Evolutionary conservation across 345 rosid species (phyloP).

Genomic region (Geranium rotundifolium): DNA sequence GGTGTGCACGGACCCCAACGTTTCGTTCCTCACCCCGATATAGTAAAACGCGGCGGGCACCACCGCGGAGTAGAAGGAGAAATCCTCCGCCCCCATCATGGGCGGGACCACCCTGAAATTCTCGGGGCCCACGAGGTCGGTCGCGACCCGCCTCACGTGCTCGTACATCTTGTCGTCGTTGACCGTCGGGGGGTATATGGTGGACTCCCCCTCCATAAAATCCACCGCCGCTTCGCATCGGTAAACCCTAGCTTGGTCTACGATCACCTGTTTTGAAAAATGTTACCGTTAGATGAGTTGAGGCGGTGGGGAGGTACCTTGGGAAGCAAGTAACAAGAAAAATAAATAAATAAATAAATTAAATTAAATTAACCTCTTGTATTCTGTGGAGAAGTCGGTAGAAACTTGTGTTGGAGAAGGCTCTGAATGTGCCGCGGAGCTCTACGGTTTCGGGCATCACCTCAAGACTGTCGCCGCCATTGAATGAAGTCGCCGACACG

Average conservation of each 20-base stretch:
- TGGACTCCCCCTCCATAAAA: slow-evolving; percentile 55
- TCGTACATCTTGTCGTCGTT: slow-evolving; percentile 48
- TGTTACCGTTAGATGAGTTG: too few species aligned
- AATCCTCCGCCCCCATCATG: slow-evolving; percentile 92
- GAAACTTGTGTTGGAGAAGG: slow-evolving; percentile 65
- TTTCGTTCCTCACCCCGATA: slow-evolving; percentile 72
- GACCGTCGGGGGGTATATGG: slow-evolving; percentile 63
- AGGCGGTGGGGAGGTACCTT: too few species aligned
- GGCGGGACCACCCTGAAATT: slow-evolving; percentile 55
- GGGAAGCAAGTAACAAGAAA: too few species aligned
- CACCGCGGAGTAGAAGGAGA: slow-evolving; percentile 59
- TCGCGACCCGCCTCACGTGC: slow-evolving; percentile 62
- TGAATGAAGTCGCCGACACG: slow-evolving; percentile 66
- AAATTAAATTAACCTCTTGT: slow-evolving; percentile 35
- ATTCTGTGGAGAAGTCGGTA: slow-evolving; percentile 56
- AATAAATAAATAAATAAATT: too few species aligned
- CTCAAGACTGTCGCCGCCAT: slow-evolving; percentile 46
- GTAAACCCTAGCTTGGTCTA: slow-evolving; percentile 57
- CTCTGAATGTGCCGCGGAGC: slow-evolving; percentile 69
- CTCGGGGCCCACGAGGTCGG: slow-evolving; percentile 42
- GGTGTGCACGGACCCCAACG: slow-evolving; percentile 52
- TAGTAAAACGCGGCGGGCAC: slow-evolving; percentile 72
- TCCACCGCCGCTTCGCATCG: slow-evolving; percentile 53
- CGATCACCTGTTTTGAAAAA: slow-evolving; percentile 40
- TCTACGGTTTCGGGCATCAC: slow-evolving; percentile 41